These are phyloP conservation scores for Mycena leptocephala DNA, from an alignment of 768 basidiomycete species.

Conservation along the genomic window DNA sequence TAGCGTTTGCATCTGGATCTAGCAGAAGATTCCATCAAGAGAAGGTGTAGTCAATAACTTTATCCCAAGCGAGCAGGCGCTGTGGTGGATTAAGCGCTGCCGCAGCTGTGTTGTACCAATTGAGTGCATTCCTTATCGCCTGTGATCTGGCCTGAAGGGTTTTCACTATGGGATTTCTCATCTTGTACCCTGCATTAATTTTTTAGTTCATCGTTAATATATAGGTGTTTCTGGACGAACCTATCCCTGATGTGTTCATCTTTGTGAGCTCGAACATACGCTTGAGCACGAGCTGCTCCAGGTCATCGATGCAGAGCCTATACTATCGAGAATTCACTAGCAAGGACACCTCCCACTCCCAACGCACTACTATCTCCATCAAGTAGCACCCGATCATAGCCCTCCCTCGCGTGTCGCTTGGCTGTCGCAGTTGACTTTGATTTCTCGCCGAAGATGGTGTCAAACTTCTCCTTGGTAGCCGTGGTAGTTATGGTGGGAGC, in stretches of 20 bases:
- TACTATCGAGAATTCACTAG: not conserved
- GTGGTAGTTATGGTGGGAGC: not conserved
- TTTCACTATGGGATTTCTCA: not conserved
- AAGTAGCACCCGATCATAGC: not conserved
- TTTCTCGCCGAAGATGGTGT: not conserved
- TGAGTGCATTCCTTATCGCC: not conserved
- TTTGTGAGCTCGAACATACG: slow-evolving; percentile 9
- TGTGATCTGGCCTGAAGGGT: not conserved
- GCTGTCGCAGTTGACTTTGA: not conserved
- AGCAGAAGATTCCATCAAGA: no score
- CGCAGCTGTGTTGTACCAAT: not conserved
- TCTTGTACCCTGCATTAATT: not conserved
- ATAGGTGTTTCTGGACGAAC: not conserved
- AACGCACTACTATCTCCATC: not conserved
- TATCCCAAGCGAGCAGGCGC: not conserved
- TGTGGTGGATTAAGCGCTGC: not conserved
- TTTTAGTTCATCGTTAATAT: not conserved
- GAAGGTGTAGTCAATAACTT: not conserved
- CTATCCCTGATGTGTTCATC: not conserved
- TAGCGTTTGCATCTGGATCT: no score
- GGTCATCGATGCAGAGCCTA: not conserved
- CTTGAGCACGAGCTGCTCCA: not conserved
- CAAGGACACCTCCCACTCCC: not conserved
- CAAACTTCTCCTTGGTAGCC: not conserved
- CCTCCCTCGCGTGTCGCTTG: not conserved